Conservation (phyloP, 768 basidiomycete genomes). For the Ephemerocybe angulata region DNA sequence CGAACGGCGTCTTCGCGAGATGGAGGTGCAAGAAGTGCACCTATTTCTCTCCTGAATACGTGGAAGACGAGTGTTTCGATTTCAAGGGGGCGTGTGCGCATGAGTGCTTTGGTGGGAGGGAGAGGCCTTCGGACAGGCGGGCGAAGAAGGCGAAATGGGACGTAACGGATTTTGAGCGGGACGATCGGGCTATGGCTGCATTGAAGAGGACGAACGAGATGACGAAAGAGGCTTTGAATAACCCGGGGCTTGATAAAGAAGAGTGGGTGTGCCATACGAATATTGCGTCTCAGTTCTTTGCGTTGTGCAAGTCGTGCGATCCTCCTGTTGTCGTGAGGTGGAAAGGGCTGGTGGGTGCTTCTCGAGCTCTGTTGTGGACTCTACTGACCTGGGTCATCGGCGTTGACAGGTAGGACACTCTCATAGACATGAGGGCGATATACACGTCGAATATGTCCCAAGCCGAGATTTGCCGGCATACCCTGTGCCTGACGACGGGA, state of each 20-base stretch:
- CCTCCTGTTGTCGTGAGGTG: no score
- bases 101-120: constrained; percentile 40
- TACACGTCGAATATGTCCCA: constrained; percentile 34
- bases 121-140: constrained; percentile 17
- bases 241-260: no score
- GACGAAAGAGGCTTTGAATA: background rate
- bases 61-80: constrained; percentile 46
- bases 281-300: no score
- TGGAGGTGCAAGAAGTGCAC: constrained; percentile 57
- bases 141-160: constrained; percentile 39
- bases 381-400: background rate
- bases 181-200: constrained; percentile 32
- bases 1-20: constrained; percentile 53
- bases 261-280: no score
- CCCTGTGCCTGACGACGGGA: background rate
- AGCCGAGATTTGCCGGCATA: background rate
- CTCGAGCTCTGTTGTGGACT: constrained; percentile 26
- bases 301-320: no score
- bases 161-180: constrained; percentile 51
- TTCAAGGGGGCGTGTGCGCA: constrained; percentile 60
- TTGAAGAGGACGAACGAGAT: background rate
- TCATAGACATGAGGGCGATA: constrained; percentile 58
- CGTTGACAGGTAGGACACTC: constrained; percentile 51
- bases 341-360: background rate
- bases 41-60: constrained; percentile 28